Evolutionary conservation across 345 rosid species (phyloP), one percentile per base, ranked within the genome.

Genomic region (Rhodamnia argentea): DNA sequence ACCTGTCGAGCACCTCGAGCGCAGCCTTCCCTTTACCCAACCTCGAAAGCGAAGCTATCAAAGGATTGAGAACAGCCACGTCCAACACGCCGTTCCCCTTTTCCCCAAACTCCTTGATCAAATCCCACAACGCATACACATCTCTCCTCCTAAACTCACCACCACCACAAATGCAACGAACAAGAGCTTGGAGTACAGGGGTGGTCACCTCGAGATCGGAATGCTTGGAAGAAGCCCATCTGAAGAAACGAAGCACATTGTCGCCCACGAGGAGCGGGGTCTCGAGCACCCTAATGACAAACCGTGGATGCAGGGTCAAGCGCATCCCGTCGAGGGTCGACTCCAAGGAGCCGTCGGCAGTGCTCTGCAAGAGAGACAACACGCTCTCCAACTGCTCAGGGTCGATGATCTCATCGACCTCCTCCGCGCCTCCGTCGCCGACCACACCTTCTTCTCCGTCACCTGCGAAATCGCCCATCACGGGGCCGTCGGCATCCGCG

Each of bases 21-120:
- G 97, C 96, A 20, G 91, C 98, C 91, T 93, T 92, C 26, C 92
- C 94, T 88, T 93, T 92, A 16, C 98, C 96, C 91, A 95, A 85
- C 88, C 89, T 93, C 1, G 94, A 95, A 54, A 96, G 90, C 54
- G 90, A 78, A n/a, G 93, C 93, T 50, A 96, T 92, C 93, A 95
- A 59, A n/a, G 87, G 90, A 86, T 96, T 95, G 84, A 96, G 87
- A 86, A 87, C 90, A 86, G 86, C 92, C 47, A 85, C 86, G 90
- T 88, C 93, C 89, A 96, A 85, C 64, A 88, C 86, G 29, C 54
- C 78, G 47, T 42, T 87, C 37, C 89, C 88, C 87, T 89, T 87
- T 85, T 87, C 92, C 53, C 93, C 93, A 85, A 92, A 91, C 86
- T 93, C 96, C 90, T 86, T 89, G 85, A 96, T 85, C 87, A 94